phyloP scores from a whole-genome alignment of 139 green algal genomes.

The Chlorella vulgaris region DNA sequence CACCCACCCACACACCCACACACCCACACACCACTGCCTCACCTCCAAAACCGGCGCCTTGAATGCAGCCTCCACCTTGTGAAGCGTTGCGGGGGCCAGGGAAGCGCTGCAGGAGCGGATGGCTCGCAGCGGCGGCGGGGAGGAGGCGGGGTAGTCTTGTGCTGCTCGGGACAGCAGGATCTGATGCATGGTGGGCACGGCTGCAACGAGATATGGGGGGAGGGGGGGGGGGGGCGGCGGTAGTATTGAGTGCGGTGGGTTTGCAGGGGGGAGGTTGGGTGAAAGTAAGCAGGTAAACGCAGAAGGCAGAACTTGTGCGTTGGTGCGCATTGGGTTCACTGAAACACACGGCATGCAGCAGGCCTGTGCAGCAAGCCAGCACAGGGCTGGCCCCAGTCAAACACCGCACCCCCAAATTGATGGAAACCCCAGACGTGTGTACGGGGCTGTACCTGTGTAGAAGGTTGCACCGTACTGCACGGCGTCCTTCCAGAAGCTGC shows the following conservation, averaged over 20 bases:
- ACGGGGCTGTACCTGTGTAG: slow-evolving; percentile 68
- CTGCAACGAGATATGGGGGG: slow-evolving; percentile 20
- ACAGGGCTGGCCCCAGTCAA: too few relatives aligned
- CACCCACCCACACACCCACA: neutral
- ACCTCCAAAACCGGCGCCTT: slow-evolving; percentile 82
- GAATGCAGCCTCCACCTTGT: slow-evolving; percentile 75
- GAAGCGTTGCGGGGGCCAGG: slow-evolving; percentile 74
- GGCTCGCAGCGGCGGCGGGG: slow-evolving; percentile 74
- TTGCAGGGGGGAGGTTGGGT: neutral
- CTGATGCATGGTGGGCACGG: slow-evolving; percentile 89
- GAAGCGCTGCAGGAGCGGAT: slow-evolving; percentile 82
- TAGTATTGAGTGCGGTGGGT: neutral
- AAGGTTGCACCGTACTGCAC: slow-evolving; percentile 68
- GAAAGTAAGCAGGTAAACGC: too few relatives aligned
- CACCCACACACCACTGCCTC: neutral
- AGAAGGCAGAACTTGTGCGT: too few relatives aligned
- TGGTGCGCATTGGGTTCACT: too few relatives aligned
- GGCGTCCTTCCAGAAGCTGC: slow-evolving; percentile 78
- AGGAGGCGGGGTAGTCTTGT: neutral
- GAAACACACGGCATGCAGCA: too few relatives aligned
- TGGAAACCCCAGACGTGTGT: neutral
- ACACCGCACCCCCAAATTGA: too few relatives aligned
- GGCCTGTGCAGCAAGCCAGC: neutral
- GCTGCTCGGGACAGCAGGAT: slow-evolving; percentile 60
- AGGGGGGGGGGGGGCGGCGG: neutral